Percentiles rank a stretch among this genome's conserved stretches.
Conservation (phyloP, 2,329 filamentous ascomycete genomes). For the Ophiocordyceps camponoti-floridani region DNA sequence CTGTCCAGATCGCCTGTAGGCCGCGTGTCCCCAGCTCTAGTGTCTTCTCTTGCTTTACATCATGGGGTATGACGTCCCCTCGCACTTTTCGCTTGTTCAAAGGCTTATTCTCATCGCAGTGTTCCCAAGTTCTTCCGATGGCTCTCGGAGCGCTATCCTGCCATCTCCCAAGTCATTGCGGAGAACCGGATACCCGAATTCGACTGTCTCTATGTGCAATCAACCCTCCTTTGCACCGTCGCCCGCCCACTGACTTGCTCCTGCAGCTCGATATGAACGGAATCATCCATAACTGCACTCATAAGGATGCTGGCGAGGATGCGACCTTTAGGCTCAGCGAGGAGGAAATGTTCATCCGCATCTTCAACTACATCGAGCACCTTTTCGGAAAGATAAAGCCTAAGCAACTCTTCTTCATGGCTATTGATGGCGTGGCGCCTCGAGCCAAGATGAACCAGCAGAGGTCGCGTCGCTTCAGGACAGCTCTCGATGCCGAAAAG, state of each 20-base stretch:
- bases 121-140: slow-evolving; percentile 91
- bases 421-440: slow-evolving; percentile 91
- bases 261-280: slow-evolving; percentile 84
- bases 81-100: not conserved
- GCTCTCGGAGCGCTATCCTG: slow-evolving; percentile 97
- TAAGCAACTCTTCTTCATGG: slow-evolving; percentile 98
- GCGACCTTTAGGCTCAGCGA: slow-evolving; percentile 85
- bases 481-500: slow-evolving; percentile 75
- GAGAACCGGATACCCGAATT: slow-evolving; percentile 99
- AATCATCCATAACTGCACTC: slow-evolving; percentile 98
- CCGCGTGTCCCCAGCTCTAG: too few relatives aligned
- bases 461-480: slow-evolving; percentile 84
- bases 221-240: not conserved
- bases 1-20: too few relatives aligned
- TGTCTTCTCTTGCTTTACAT: not conserved
- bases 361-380: slow-evolving; percentile 99
- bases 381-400: slow-evolving; percentile 97
- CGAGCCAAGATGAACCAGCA: slow-evolving; percentile 99
- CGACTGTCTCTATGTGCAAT: slow-evolving; percentile 72
- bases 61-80: slow-evolving; percentile 12
- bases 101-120: slow-evolving; percentile 16
- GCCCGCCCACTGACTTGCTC: slow-evolving; percentile 6
- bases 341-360: slow-evolving; percentile 98
- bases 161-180: slow-evolving; percentile 94
- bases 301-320: slow-evolving; percentile 78